Evolutionary conservation across 306 rosid species (phyloP), one percentile per base, ranked within the genome.

Genomic region (Prunus padus): DNA sequence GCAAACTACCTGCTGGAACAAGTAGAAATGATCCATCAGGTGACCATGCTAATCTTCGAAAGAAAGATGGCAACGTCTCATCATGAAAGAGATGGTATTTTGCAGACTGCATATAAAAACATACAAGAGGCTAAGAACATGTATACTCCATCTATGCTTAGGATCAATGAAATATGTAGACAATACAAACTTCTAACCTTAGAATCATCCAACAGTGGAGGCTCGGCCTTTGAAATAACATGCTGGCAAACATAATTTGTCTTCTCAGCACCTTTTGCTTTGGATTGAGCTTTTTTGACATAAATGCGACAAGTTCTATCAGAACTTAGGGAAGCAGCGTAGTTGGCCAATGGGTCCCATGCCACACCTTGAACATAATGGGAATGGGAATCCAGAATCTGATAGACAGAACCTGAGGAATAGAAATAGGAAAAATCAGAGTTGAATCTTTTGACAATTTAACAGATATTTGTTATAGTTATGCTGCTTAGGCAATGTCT

Each of bases 321-420:
- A 45, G 96, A 94, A 88, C 98, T 94, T 68, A 92, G 84, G 83
- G 98, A 94, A 75, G 96, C 88, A 76, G 74, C 87, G 76, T 90
- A 91, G 76, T 94, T 84, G 67, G 86, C 89, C 65, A 86, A 81
- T 54, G 98, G 98, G 77, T 92, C 98, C 97, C 95, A 92, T 47
- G 99, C 96, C 67, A 95, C 97, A 79, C 97, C 99, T 82, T 95
- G 99, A 86, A 90, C 99, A 84, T 95, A 95, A 87, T 95, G 97
- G 71, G 78, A 88, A 81, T 95, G 97, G 74, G 88, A 70, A 63
- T 95, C 97, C 85, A 95, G 84, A 12, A 89, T 90, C 83, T 95
- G 97, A 82, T 87, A 89, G 65, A 89, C 93, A 74, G 87, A 92
- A 60, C 97, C 99, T 92, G 84, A 79, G 72, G 78, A 54, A 68